Evolutionary conservation across 257 asterid species (phyloP).

Genomic region (Scutellaria barbata): DNA sequence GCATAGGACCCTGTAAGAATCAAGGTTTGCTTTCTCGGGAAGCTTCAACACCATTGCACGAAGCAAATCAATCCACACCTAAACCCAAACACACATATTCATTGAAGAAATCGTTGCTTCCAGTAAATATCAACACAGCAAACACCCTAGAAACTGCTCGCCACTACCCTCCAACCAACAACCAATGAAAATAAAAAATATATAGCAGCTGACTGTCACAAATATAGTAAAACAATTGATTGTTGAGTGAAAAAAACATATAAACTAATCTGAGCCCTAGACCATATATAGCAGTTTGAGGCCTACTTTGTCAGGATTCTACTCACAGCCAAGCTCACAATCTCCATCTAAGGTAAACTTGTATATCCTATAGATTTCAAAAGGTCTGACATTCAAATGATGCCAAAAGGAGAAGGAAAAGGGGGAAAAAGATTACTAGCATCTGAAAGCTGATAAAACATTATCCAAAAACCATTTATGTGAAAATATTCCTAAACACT

Average conservation of each 20-base stretch:
- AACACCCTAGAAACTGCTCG: neutral
- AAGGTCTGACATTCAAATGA: neutral
- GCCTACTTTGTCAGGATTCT: neutral
- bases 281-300: neutral
- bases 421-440: neutral
- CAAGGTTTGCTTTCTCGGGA: conserved; percentile 66
- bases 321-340: conserved; percentile 6
- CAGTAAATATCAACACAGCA: conserved; percentile 17
- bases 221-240: neutral
- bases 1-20: conserved; percentile 64
- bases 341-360: neutral
- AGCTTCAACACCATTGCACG: conserved; percentile 87
- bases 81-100: conserved; percentile 35
- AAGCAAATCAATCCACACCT: conserved; percentile 94
- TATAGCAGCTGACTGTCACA: neutral
- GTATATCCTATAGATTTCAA: neutral
- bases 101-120: conserved; percentile 11
- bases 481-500: neutral
- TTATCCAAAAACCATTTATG: neutral
- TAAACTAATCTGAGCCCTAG: neutral
- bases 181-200: conserved; percentile 7
- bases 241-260: neutral
- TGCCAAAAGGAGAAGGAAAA: no score
- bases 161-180: conserved; percentile 7
- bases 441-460: neutral